These are phyloP conservation scores for Oldenlandia corymbosa DNA, from an alignment of 257 asterid species.

Conservation along the genomic window DNA sequence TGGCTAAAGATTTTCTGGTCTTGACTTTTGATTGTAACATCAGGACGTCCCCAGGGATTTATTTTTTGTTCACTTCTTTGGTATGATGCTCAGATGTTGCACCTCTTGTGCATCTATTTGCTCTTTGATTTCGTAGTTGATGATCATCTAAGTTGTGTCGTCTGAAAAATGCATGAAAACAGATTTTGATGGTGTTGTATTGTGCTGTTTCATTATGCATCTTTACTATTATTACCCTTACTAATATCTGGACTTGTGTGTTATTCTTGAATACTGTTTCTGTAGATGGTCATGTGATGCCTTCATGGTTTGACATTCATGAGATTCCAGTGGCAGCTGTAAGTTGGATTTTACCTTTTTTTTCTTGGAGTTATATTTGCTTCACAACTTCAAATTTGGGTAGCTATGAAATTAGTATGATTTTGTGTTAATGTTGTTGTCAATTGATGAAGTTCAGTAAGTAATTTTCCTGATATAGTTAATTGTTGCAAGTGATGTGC, in stretches of 20 bases:
- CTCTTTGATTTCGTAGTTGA: no score
- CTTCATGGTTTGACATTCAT: slow-evolving; percentile 94
- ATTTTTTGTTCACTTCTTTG: not conserved
- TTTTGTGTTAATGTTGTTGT: not conserved
- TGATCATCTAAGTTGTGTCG: not conserved
- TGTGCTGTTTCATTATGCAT: not conserved
- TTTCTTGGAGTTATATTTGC: not conserved
- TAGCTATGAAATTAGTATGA: not conserved
- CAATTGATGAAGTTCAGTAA: not conserved
- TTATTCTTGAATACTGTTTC: slow-evolving; percentile 8
- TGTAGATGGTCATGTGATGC: slow-evolving; percentile 92
- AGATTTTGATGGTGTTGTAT: not conserved
- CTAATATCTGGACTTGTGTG: not conserved
- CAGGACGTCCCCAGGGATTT: not conserved
- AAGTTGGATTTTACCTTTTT: slow-evolving; percentile 32
- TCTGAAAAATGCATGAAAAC: not conserved
- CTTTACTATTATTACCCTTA: no score
- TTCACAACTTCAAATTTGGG: not conserved
- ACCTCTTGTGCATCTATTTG: not conserved
- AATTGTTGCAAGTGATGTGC: not conserved
- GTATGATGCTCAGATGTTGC: not conserved
- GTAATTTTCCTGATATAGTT: not conserved
- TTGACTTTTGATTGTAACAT: no score
- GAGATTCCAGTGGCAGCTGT: slow-evolving; percentile 89
- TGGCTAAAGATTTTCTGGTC: not conserved